Percentiles rank a stretch among this genome's conserved stretches.
Evolutionary conservation across 2,329 filamentous ascomycete species (phyloP).

Genomic region (Aspergillus oerlinghausenensis): DNA sequence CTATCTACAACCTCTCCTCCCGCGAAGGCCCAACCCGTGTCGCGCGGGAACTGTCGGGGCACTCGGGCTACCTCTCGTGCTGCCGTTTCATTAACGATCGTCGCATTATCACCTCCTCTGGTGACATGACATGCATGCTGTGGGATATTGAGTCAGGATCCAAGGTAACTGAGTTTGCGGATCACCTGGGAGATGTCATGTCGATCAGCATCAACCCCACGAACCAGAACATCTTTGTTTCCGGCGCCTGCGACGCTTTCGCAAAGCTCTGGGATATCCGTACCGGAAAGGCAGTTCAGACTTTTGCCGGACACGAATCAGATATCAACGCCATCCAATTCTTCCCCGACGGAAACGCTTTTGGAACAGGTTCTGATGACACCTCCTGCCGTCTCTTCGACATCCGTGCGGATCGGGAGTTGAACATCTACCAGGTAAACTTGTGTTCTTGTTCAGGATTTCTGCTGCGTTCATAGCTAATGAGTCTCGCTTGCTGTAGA

Average conservation of each 20-base stretch:
- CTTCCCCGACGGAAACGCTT: conserved; percentile 97
- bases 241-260: conserved; percentile 97
- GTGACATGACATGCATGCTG: conserved; percentile 99
- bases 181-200: conserved; percentile 98
- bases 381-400: conserved; percentile 96
- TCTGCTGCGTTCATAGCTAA: conserved; percentile 5
- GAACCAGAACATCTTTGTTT: conserved; percentile 98
- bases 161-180: conserved; percentile 96
- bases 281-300: conserved; percentile 96
- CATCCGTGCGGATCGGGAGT: conserved; percentile 85
- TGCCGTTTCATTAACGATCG: conserved; percentile 98
- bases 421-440: conserved; percentile 63
- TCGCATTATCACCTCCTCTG: conserved; percentile 94
- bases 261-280: conserved; percentile 99
- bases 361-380: conserved; percentile 96
- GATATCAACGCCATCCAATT: conserved; percentile 99
- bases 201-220: conserved; percentile 99
- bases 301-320: conserved; percentile 95
- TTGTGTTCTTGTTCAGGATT: background rate
- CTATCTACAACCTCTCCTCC: conserved; percentile 97
- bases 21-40: conserved; percentile 96
- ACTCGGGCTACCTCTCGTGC: conserved; percentile 96
- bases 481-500: conserved; percentile 50
- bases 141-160: conserved; percentile 99
- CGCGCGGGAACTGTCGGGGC: conserved; percentile 89